Conservation (phyloP, 202 grass and related monocot genomes). For the Digitaria exilis region DNA sequence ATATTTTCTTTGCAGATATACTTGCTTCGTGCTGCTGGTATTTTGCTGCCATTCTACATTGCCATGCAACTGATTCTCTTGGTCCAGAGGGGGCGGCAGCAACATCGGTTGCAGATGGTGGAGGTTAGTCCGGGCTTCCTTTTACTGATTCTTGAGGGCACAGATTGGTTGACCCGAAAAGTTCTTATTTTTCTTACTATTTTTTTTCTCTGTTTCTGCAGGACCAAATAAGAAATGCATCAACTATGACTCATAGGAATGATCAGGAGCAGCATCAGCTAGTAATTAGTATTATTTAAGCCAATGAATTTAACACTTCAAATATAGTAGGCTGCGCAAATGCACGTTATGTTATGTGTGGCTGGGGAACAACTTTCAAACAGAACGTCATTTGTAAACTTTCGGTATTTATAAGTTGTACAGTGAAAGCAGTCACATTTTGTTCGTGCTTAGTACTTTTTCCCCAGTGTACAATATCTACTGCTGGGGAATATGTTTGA, state of each 20-base stretch:
- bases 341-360: constrained; percentile 15
- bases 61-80: constrained; percentile 64
- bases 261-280: constrained; percentile 30
- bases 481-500: not conserved
- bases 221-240: constrained; percentile 55
- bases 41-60: constrained; percentile 74
- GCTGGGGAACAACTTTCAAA: constrained; percentile 2
- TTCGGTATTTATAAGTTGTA: not conserved
- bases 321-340: constrained; percentile 1
- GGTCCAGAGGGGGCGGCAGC: constrained; percentile 57
- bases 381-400: constrained; percentile 33
- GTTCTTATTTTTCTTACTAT: no score
- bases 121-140: constrained; percentile 46
- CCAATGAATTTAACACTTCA: constrained; percentile 3
- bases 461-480: not conserved
- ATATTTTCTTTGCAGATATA: constrained; percentile 52
- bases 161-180: not conserved
- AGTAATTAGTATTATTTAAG: constrained; percentile 46
- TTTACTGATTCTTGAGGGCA: not conserved
- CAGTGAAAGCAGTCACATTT: constrained; percentile 10
- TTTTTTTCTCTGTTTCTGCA: constrained; percentile 29
- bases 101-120: constrained; percentile 56
- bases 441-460: not conserved
- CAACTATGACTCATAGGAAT: constrained; percentile 26
- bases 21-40: constrained; percentile 71